These are phyloP conservation scores for Lichtheimia ramosa DNA, from an alignment of 371 early-diverging fungal species.

Conservation along the genomic window DNA sequence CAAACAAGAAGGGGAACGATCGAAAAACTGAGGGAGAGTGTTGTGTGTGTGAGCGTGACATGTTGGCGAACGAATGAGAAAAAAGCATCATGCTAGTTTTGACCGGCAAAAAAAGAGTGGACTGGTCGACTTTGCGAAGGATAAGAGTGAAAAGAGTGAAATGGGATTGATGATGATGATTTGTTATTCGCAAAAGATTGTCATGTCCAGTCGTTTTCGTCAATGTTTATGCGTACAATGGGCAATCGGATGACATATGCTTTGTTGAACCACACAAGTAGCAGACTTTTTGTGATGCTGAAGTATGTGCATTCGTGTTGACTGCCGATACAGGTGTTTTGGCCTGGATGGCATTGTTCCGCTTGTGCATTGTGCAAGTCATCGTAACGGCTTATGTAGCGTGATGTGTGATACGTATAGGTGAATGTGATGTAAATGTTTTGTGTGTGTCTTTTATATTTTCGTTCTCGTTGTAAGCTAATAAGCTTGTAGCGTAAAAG, in stretches of 20 bases:
- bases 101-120: neutral
- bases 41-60: no score
- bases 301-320: no score
- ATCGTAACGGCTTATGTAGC: constrained; percentile 6
- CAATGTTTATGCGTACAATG: constrained; percentile 37
- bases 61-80: constrained; percentile 1
- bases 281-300: constrained; percentile 26
- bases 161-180: no score
- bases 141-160: neutral
- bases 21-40: no score
- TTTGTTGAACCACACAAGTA: constrained; percentile 50
- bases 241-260: constrained; percentile 50
- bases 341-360: no score
- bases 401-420: constrained; percentile 6
- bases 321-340: no score
- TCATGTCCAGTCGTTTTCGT: no score
- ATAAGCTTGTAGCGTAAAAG: constrained; percentile 6
- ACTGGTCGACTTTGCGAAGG: constrained; percentile 6
- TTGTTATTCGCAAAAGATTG: no score
- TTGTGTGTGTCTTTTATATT: constrained; percentile 1
- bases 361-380: neutral
- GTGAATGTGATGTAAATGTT: constrained; percentile 6
- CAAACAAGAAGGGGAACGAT: constrained; percentile 1
- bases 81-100: constrained; percentile 1
- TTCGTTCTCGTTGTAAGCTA: constrained; percentile 15